Evolutionary conservation across 2,329 filamentous ascomycete genomes (phyloP), one percentile per base, ranked within the genome.

Genomic region (Aspergillus sp.): DNA sequence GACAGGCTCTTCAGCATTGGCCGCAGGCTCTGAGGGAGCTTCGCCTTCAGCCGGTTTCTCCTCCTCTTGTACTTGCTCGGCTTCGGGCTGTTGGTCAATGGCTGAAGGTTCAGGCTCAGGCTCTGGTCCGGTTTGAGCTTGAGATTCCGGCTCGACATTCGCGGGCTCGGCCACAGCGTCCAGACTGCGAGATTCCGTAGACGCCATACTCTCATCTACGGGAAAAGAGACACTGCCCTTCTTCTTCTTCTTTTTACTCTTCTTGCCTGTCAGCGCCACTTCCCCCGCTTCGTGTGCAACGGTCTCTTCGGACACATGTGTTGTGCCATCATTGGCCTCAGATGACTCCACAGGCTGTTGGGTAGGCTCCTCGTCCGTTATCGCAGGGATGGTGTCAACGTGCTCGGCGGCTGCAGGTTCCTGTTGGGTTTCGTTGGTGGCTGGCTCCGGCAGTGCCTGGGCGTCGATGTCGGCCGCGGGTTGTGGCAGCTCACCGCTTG

Each of bases 241-340:
- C 51, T 59, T 61, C 33, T 58, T 59, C 50, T 59, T 56, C 32
- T 59, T 59, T 11, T 56, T 55, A 32, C 38, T 53, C 50, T 63
- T 61, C 41, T 58, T 59, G 14, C 47, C 53, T 32, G 51, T 46
- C 50, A 45, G 44, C 47, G 49, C 32, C 10, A 38, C 22, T 38
- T 50, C 59, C 43, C 43, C 54, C 41, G 33, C 53, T 44, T 55
- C 56, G 48, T 52, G 45, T 41, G 52, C 51, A 52, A 13, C 6
- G 14, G 8, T n/a, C 17, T 42, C 6, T 5, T 58, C 53, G 26
- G 51, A 17, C 47, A 59, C 51, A 59, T 58, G 59, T 61, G 55
- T 55, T 59, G 54, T 26, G 19, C 35, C 42, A 33, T 60, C 55
- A 57, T 62, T 63, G 54, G 56, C 35, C 45, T 63, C 57, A 16